These are phyloP conservation scores for Marsdenia floribunda DNA, from an alignment of 257 asterid species.

Conservation along the genomic window DNA sequence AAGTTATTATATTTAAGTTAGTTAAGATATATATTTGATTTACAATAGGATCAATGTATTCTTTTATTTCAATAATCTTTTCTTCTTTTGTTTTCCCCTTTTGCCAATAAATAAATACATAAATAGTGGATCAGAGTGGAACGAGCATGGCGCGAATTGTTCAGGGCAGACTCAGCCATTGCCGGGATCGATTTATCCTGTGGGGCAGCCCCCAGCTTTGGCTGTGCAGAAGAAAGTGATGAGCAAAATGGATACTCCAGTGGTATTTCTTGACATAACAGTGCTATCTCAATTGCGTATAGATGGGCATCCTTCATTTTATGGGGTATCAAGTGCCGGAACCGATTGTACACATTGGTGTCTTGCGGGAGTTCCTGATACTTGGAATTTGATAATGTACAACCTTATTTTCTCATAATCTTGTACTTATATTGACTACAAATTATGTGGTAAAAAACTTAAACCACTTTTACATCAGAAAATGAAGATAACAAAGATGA, in stretches of 20 bases:
- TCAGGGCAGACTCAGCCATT: slow-evolving; percentile 21
- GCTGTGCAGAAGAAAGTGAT: slow-evolving; percentile 18
- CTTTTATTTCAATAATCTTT: neutral
- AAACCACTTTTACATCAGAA: too few species aligned
- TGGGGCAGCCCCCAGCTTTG: slow-evolving; percentile 21
- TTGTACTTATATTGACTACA: neutral
- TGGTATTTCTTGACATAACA: slow-evolving; percentile 26
- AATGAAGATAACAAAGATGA: too few species aligned
- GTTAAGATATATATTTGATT: too few species aligned
- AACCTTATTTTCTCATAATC: neutral
- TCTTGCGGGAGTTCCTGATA: slow-evolving; percentile 40
- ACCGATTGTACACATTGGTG: slow-evolving; percentile 44
- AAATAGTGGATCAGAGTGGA: slow-evolving; percentile 28
- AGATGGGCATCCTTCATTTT: slow-evolving; percentile 36
- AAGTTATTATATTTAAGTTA: too few species aligned
- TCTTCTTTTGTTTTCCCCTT: neutral
- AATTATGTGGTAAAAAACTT: too few species aligned
- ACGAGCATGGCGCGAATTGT: slow-evolving; percentile 17
- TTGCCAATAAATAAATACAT: too few species aligned
- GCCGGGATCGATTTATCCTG: slow-evolving; percentile 22
- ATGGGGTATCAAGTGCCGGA: slow-evolving; percentile 20
- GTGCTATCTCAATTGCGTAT: slow-evolving; percentile 31
- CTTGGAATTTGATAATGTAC: slow-evolving; percentile 36
- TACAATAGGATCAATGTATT: neutral
- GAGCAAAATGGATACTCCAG: slow-evolving; percentile 14